Conservation (phyloP, 228 moss, liverwort and hornwort species). For the Sphagnum fallax region DNA sequence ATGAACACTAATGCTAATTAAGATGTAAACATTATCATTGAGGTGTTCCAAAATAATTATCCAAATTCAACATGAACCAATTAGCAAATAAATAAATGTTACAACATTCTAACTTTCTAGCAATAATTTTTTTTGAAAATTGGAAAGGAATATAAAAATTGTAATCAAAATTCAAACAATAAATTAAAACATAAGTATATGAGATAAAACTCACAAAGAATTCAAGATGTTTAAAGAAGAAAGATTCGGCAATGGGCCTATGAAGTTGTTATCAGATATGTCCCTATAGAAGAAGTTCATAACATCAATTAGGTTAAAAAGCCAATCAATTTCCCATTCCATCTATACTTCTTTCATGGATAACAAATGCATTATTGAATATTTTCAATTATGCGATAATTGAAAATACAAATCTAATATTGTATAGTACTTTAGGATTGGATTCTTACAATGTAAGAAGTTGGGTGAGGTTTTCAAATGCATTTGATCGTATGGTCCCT, state of each 20-base stretch:
- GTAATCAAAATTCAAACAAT: background rate
- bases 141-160: background rate
- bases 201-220: constrained; percentile 9
- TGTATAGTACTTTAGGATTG: background rate
- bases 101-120: no score
- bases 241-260: constrained; percentile 10
- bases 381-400: no score
- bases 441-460: constrained; percentile 11
- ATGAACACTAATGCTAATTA: no score
- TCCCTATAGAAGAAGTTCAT: constrained; percentile 15
- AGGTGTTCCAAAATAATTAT: background rate
- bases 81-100: background rate
- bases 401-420: background rate
- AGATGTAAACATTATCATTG: no score
- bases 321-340: no score
- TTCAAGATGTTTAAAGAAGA: background rate
- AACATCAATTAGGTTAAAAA: no score
- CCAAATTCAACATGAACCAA: background rate
- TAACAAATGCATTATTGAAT: no score
- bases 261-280: constrained; percentile 14
- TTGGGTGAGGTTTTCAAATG: constrained; percentile 7
- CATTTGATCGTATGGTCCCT: background rate
- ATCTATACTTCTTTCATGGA: no score
- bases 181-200: background rate
- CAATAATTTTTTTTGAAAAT: no score